Evolutionary conservation across 2,329 filamentous ascomycete species (phyloP), one percentile per base, ranked within the genome.

Genomic region (Microcera coccophila): DNA sequence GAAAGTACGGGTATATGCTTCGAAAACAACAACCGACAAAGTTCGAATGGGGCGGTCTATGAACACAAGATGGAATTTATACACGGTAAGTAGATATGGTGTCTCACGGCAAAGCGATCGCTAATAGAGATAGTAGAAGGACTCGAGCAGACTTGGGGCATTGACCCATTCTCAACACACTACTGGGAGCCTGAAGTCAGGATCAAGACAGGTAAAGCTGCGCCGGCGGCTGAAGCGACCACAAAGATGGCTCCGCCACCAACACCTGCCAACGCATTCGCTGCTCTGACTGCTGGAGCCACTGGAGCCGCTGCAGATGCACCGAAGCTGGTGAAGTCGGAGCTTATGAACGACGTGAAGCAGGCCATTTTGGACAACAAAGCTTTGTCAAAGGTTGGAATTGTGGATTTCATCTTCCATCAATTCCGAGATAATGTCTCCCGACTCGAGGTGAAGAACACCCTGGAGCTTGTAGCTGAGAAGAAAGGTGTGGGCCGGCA

Each of bases 1-100:
- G 72, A 85, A 32, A 86, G 78, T 60, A 88, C 82, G 3, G 93
- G 91, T 1, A 69, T 97, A 9, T 93, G 85, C 61, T 98, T 90
- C 79, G 87, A 95, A 59, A 76, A 85, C 58, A 62, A 57, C 28
- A 61, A 68, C 48, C 68, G 71, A 38, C 64, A 67, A 50, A 74
- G 61, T 58, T 73, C 64, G 51, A 74, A 64, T 55, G 67, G 71
- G 2, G 74, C 75, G 28, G 63, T 78, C 49, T 67, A 79, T 45
- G 71, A 75, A 7, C 87, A 85, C 64, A 80, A 76, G 50, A 83
- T 95, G 70, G 86, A 91, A 57, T 76, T 90, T 47, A 78, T 94
- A 39, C 70, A 84, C 39, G 79, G 84, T 87, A 70, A 66, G 77
- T 69, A 38, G 31, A 36, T 14, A 11, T 19, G 12, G 11, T 4